Percentiles rank a stretch among this genome's conserved stretches.
phyloP scores from a whole-genome alignment of 2,329 filamentous ascomycete genomes.

The Dendryphion nanum region DNA sequence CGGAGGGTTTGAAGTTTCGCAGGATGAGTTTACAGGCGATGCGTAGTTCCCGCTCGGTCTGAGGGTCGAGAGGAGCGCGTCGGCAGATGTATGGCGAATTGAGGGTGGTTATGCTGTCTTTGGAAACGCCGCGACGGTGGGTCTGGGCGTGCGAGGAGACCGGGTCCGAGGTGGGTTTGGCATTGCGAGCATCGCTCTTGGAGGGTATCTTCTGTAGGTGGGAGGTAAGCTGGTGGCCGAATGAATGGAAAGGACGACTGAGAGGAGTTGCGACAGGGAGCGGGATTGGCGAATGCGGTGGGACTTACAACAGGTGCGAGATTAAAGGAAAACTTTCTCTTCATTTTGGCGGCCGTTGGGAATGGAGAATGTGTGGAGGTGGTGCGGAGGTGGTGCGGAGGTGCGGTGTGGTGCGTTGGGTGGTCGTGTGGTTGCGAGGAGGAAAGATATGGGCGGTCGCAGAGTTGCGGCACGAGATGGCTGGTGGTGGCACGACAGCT shows the following conservation, averaged over 20 bases:
- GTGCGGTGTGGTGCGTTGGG: neutral
- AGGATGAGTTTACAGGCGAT: slow-evolving; percentile 47
- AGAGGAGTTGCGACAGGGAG: too few relatives aligned
- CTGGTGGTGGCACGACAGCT: too few relatives aligned
- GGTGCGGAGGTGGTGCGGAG: neutral
- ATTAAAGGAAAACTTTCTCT: slow-evolving; percentile 47
- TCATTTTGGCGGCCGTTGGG: slow-evolving; percentile 34
- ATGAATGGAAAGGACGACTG: too few relatives aligned
- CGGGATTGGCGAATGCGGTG: neutral
- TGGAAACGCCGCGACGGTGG: slow-evolving; percentile 26
- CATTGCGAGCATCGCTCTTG: slow-evolving; percentile 26
- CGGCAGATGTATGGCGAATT: slow-evolving; percentile 45
- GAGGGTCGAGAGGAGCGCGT: slow-evolving; percentile 38
- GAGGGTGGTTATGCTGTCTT: slow-evolving; percentile 34
- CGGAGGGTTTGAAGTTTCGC: slow-evolving; percentile 40
- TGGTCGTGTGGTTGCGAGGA: too few relatives aligned
- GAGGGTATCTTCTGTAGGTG: slow-evolving; percentile 31
- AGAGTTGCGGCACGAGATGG: too few relatives aligned
- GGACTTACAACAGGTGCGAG: slow-evolving; percentile 41
- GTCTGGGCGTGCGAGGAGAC: slow-evolving; percentile 13
- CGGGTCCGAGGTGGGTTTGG: slow-evolving; percentile 28
- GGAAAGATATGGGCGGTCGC: too few relatives aligned
- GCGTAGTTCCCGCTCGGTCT: slow-evolving; percentile 46
- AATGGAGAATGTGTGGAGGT: neutral
- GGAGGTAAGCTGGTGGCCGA: too few relatives aligned